phyloP scores from a whole-genome alignment of 2,329 filamentous ascomycete genomes.

The Nigrograna mackinnonii region DNA sequence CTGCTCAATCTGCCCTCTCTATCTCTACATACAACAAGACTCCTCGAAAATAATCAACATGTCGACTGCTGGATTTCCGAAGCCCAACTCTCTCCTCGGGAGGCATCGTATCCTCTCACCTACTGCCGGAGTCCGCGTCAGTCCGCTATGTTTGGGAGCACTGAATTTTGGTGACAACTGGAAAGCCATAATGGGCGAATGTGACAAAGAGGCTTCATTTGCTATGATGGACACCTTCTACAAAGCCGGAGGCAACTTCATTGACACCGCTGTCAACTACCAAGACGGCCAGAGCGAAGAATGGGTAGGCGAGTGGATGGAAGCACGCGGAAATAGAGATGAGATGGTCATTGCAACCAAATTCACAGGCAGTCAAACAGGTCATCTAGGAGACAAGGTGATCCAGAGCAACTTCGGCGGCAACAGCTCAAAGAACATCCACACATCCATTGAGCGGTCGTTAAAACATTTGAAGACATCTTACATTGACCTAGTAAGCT shows the following conservation, averaged over 20 bases:
- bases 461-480: conserved; percentile 51
- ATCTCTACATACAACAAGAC: too few species aligned
- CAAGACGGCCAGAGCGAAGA: conserved; percentile 40
- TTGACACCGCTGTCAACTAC: conserved; percentile 50
- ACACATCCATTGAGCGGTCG: conserved; percentile 19
- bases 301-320: conserved; percentile 48
- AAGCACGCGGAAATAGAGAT: conserved; percentile 36
- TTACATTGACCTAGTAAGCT: conserved; percentile 62
- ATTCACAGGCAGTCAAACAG: conserved; percentile 24
- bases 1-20: too few species aligned
- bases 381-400: too few species aligned
- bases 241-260: conserved; percentile 55
- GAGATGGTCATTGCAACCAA: conserved; percentile 44
- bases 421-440: conserved; percentile 27
- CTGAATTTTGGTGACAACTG: conserved; percentile 57
- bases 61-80: too few species aligned
- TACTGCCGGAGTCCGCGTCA: conserved; percentile 53
- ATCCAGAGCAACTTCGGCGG: conserved; percentile 26
- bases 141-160: conserved; percentile 53
- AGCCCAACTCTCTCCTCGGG: conserved; percentile 43
- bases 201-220: conserved; percentile 49
- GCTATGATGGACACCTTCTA: conserved; percentile 53
- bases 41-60: too few species aligned
- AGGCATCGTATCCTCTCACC: conserved; percentile 54
- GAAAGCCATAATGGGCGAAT: conserved; percentile 38